phyloP scores from a whole-genome alignment of 2,329 filamentous ascomycete genomes.

The Aspergillus puulaauensis region DNA sequence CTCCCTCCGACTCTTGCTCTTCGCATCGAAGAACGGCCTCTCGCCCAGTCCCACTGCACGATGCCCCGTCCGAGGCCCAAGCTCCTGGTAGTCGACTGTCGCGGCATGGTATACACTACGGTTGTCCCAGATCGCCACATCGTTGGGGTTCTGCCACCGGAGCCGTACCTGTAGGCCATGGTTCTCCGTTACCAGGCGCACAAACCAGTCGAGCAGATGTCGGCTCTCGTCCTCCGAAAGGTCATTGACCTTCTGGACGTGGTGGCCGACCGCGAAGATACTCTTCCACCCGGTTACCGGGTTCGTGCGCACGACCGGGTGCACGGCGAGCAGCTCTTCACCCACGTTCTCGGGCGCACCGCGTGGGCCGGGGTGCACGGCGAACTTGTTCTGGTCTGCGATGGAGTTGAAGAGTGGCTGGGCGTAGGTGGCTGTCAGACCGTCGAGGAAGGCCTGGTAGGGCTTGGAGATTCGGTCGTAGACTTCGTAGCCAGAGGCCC shows the following conservation, averaged over 20 bases:
- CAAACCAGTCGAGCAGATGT: slow-evolving; percentile 45
- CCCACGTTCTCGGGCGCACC: slow-evolving; percentile 58
- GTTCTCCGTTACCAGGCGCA: slow-evolving; percentile 45
- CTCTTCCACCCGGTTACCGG: slow-evolving; percentile 65
- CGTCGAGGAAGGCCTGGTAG: slow-evolving; percentile 59
- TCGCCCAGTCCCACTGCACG: slow-evolving; percentile 55
- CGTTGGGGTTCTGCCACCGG: slow-evolving; percentile 47
- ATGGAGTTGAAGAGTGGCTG: slow-evolving; percentile 51
- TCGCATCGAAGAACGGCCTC: slow-evolving; percentile 53
- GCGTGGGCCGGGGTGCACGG: slow-evolving; percentile 45
- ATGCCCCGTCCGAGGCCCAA: slow-evolving; percentile 50
- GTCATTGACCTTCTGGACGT: slow-evolving; percentile 43
- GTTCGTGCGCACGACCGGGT: slow-evolving; percentile 61
- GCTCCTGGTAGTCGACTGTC: slow-evolving; percentile 51
- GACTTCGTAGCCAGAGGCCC: slow-evolving; percentile 67
- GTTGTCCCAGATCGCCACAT: slow-evolving; percentile 58
- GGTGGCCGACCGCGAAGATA: slow-evolving; percentile 47
- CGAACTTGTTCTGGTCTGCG: slow-evolving; percentile 32
- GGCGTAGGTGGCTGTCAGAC: slow-evolving; percentile 56
- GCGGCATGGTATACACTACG: slow-evolving; percentile 56
- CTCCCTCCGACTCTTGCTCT: slow-evolving; percentile 27
- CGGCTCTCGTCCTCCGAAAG: slow-evolving; percentile 45
- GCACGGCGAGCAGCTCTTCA: slow-evolving; percentile 48
- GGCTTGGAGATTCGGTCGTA: slow-evolving; percentile 63
- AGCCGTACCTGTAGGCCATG: slow-evolving; percentile 53